Conservation (phyloP, 352 stramenopile genomes). For the Phytophthora podocarpi region DNA sequence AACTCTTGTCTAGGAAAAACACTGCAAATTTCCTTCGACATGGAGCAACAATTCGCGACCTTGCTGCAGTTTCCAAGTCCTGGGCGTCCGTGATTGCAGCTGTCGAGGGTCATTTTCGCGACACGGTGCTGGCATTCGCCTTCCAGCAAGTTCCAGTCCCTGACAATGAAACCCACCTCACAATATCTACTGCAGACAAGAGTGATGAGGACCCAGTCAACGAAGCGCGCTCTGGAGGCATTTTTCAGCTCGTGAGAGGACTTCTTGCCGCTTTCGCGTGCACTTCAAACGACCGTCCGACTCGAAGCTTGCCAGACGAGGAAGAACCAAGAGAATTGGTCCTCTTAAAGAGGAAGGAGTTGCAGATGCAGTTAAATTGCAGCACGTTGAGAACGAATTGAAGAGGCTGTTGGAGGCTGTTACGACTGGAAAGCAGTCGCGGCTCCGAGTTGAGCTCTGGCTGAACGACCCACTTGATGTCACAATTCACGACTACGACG, state of each 20-base stretch:
- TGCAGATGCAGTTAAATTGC: not conserved
- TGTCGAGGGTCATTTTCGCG: constrained; percentile 9
- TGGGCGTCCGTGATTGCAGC: constrained; percentile 12
- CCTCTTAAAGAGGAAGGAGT: not conserved
- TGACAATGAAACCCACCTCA: not conserved
- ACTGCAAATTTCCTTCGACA: not conserved
- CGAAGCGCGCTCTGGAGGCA: not conserved
- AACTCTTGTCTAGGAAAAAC: constrained; percentile 4
- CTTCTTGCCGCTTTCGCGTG: constrained; percentile 10
- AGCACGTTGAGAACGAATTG: constrained; percentile 12
- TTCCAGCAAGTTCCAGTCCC: constrained; percentile 3
- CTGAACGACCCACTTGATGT: not conserved
- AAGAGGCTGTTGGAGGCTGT: constrained; percentile 5
- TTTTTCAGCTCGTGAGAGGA: not conserved
- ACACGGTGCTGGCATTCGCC: constrained; percentile 16
- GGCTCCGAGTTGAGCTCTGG: constrained; percentile 14
- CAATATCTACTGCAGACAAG: not conserved
- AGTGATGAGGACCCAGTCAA: not conserved
- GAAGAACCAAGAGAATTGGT: not conserved
- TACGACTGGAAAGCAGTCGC: not conserved
- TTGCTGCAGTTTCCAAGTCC: constrained; percentile 11
- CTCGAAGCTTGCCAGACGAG: not conserved
- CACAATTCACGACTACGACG: constrained; percentile 1
- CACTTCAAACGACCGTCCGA: not conserved
- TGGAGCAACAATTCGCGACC: not conserved